Evolutionary conservation across 352 stramenopile species (phyloP).

Genomic region (Phytophthora litchii): DNA sequence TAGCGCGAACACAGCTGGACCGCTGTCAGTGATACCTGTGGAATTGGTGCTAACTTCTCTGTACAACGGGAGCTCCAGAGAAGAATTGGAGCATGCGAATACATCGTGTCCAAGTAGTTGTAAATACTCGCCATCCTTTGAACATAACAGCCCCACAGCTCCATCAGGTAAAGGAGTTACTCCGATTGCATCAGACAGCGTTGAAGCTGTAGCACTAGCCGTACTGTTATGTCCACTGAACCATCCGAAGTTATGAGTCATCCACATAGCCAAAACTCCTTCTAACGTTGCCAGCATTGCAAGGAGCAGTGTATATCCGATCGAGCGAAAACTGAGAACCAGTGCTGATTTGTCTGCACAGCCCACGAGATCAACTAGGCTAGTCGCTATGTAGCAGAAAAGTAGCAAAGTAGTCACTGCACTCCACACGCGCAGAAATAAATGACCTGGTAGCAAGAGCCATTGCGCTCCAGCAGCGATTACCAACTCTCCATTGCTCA

Average conservation of each 20-base stretch:
- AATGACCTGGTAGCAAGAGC: constrained; percentile 47
- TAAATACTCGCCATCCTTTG: constrained; percentile 39
- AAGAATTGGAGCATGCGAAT: constrained; percentile 56
- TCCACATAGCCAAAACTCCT: constrained; percentile 43
- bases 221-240: constrained; percentile 22
- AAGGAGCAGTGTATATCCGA: constrained; percentile 40
- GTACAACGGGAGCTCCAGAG: constrained; percentile 44
- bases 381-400: constrained; percentile 53
- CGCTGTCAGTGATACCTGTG: constrained; percentile 17
- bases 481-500: constrained; percentile 37
- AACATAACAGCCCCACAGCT: constrained; percentile 47
- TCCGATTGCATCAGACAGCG: constrained; percentile 27
- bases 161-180: constrained; percentile 31
- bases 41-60: constrained; percentile 34
- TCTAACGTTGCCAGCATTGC: constrained; percentile 39
- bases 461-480: constrained; percentile 35
- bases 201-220: constrained; percentile 2
- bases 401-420: constrained; percentile 48
- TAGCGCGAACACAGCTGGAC: constrained; percentile 38
- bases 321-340: constrained; percentile 42
- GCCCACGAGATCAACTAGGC: constrained; percentile 47
- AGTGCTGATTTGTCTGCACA: constrained; percentile 41
- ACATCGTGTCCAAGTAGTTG: constrained; percentile 30
- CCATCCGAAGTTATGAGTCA: constrained; percentile 32
- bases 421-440: constrained; percentile 58